These are phyloP conservation scores for Arthrobotrys megalospora DNA, from an alignment of 2,329 filamentous ascomycete species.

Conservation along the genomic window DNA sequence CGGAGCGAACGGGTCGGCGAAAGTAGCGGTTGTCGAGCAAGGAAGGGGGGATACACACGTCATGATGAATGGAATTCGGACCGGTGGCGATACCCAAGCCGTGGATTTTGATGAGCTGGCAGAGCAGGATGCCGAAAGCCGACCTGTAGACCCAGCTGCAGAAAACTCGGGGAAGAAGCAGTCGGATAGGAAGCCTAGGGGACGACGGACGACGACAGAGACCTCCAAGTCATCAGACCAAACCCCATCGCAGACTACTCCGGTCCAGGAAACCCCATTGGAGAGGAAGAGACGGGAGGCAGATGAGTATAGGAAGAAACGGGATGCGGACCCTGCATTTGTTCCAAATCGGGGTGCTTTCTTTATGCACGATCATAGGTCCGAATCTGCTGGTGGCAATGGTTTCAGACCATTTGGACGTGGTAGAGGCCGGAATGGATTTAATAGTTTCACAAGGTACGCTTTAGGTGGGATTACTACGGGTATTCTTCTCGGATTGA, in stretches of 20 bases:
- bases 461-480: slow-evolving; percentile 30
- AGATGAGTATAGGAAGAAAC: slow-evolving; percentile 89
- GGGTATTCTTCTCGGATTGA: slow-evolving; percentile 26
- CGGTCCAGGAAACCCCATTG: slow-evolving; percentile 72
- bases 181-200: slow-evolving; percentile 63
- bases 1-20: slow-evolving; percentile 65
- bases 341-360: slow-evolving; percentile 95
- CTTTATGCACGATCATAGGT: slow-evolving; percentile 95
- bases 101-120: slow-evolving; percentile 70
- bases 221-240: slow-evolving; percentile 66
- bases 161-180: slow-evolving; percentile 33
- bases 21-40: slow-evolving; percentile 67
- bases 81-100: slow-evolving; percentile 68
- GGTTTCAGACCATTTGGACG: slow-evolving; percentile 81
- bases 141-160: slow-evolving; percentile 27
- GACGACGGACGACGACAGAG: slow-evolving; percentile 65
- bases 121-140: slow-evolving; percentile 52
- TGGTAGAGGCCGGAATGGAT: slow-evolving; percentile 75
- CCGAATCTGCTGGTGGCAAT: slow-evolving; percentile 82
- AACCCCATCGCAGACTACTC: slow-evolving; percentile 65
- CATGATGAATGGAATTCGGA: slow-evolving; percentile 74
- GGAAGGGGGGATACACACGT: slow-evolving; percentile 73
- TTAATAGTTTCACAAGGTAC: slow-evolving; percentile 68
- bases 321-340: slow-evolving; percentile 90
- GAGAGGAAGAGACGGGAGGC: slow-evolving; percentile 86